Percentiles rank a stretch among this genome's conserved stretches.
Evolutionary conservation across 1,139 yeast species (phyloP).

Genomic region (Taphrina communis): DNA sequence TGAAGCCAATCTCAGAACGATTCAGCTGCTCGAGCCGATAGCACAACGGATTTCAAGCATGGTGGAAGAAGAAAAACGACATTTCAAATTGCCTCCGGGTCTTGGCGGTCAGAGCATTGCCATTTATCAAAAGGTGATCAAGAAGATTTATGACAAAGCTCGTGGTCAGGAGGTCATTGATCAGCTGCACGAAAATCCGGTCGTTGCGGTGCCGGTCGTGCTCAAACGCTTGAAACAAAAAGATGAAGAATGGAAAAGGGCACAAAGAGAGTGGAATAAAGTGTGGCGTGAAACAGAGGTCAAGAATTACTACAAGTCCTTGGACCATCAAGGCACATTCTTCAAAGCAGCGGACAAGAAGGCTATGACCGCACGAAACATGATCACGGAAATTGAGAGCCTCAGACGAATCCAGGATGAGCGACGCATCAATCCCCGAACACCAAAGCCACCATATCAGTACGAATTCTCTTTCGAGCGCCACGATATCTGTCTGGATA

Average conservation of each 20-base stretch:
- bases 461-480: conserved; percentile 72
- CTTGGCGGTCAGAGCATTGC: conserved; percentile 89
- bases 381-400: conserved; percentile 88
- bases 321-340: conserved; percentile 93
- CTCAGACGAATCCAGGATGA: conserved; percentile 86
- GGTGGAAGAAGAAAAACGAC: conserved; percentile 86
- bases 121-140: conserved; percentile 87
- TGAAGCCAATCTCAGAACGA: conserved; percentile 92
- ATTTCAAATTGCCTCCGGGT: conserved; percentile 87
- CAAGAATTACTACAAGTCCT: conserved; percentile 86
- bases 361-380: conserved; percentile 82
- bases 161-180: conserved; percentile 95
- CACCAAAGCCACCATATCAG: conserved; percentile 80
- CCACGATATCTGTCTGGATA: conserved; percentile 71
- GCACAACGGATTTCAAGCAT: conserved; percentile 92
- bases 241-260: conserved; percentile 98
- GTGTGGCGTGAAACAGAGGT: conserved; percentile 99
- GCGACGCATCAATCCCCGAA: conserved; percentile 80
- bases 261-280: conserved; percentile 98
- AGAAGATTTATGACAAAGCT: conserved; percentile 91
- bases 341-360: conserved; percentile 97
- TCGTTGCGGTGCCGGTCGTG: conserved; percentile 91
- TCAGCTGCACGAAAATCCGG: conserved; percentile 93
- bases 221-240: conserved; percentile 90
- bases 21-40: conserved; percentile 92